These are phyloP conservation scores for Xerocomellus intermedius DNA, from an alignment of 768 basidiomycete species.

Conservation along the genomic window DNA sequence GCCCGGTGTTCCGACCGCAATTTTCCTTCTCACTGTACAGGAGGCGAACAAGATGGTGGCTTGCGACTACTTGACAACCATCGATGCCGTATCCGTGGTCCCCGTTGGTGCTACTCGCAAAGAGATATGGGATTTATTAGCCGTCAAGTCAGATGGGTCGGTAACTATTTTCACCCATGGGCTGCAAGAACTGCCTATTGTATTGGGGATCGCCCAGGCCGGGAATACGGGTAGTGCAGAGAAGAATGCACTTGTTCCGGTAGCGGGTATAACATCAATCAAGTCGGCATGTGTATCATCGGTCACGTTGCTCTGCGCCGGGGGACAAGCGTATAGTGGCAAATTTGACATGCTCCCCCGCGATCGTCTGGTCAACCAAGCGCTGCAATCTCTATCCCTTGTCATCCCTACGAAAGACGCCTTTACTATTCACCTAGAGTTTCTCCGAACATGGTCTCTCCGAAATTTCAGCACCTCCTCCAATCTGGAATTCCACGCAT, in stretches of 20 bases:
- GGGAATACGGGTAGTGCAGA: not conserved
- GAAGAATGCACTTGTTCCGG: constrained; percentile 4
- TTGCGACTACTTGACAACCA: constrained; percentile 37
- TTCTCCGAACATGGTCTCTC: constrained; percentile 58
- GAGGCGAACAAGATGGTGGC: constrained; percentile 41
- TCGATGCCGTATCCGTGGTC: constrained; percentile 50
- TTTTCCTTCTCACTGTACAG: constrained; percentile 49
- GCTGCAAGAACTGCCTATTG: constrained; percentile 40
- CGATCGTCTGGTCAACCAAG: constrained; percentile 55
- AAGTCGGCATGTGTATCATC: constrained; percentile 50
- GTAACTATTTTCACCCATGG: constrained; percentile 67
- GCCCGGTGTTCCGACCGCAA: constrained; percentile 42
- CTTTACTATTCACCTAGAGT: constrained; percentile 53
- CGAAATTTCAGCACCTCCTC: constrained; percentile 42
- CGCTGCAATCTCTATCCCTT: constrained; percentile 61
- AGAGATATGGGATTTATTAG: constrained; percentile 65
- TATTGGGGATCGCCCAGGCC: constrained; percentile 23
- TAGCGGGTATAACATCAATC: constrained; percentile 41
- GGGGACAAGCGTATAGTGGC: constrained; percentile 46
- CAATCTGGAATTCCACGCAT: constrained; percentile 55
- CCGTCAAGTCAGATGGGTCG: constrained; percentile 54
- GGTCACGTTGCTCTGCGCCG: constrained; percentile 51
- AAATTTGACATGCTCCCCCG: constrained; percentile 56
- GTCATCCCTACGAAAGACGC: constrained; percentile 55
- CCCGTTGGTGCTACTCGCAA: constrained; percentile 63